Evolutionary conservation across 768 basidiomycete species (phyloP), one percentile per base, ranked within the genome.

Genomic region (Rhizopogon vesiculosus): DNA sequence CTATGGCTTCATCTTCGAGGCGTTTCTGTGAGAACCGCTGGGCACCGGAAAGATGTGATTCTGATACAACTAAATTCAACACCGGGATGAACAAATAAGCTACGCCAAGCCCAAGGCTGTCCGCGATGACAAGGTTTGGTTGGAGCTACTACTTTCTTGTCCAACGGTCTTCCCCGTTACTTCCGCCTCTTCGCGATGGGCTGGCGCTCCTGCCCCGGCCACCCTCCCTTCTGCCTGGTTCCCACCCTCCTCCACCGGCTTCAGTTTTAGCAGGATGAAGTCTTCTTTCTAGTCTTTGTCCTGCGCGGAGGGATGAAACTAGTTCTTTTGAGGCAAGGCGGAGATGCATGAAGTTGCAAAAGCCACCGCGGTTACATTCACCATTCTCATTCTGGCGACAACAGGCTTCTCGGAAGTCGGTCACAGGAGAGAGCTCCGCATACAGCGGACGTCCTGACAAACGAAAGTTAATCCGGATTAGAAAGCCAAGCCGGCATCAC

Each of bases 261-360:
- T 81, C 82, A 9, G 69, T 74, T 64, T 85, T 86, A 12, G 74
- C 63, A 7, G 90, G 91, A 63, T 93, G 79, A 45, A 90, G 65
- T 56, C 87, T 84, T 52, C 93, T 78, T 62, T 94, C 93, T 35
- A 97, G 62, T 42, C 89, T 80, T 68, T 98, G 95, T 13, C 92
- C 91, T 43, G 83, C 85, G 16, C 85, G 82, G 53, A 98, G 75
- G 7, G 87, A 84, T 43, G 81, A 82, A 2, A 92, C 89, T 12
- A 97, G 81, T 10, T 91, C 85, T 66, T 88, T 85, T 31, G 93
- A 90, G 5, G 95, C 91, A 19, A 93, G 79, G 13, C 92, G 86
- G 35, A 98, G 77, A 74, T 98, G 95, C 93, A 98, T 97, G 68
- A 99, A 99, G 72, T 99, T 98, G 74, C 96, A 98, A 76, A 97